Percentiles rank a stretch among this genome's conserved stretches.
Conservation (phyloP, 495 filamentous ascomycete genomes). For the Acidomyces sp. region DNA sequence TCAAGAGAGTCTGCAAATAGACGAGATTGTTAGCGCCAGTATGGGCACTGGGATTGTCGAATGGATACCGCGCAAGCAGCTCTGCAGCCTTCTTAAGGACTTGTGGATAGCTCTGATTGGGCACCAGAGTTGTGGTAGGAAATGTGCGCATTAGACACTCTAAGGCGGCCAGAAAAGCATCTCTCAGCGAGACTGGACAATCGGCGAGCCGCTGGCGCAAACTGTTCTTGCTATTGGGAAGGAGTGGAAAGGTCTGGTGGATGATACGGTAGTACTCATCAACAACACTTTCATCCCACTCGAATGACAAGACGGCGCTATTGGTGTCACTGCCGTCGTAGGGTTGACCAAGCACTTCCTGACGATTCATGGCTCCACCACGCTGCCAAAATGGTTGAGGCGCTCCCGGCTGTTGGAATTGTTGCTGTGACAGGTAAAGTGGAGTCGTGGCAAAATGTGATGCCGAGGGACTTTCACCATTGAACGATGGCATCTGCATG, state of each 20-base stretch:
- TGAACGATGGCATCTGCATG: constrained; percentile 1
- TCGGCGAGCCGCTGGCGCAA: constrained; percentile 48
- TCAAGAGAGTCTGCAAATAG: constrained; percentile 48
- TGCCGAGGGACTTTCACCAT: neutral
- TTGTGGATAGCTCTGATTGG: constrained; percentile 18
- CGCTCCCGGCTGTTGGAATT: neutral
- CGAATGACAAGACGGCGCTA: constrained; percentile 5
- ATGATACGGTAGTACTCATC: constrained; percentile 35
- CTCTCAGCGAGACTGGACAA: constrained; percentile 47
- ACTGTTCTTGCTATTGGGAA: constrained; percentile 51
- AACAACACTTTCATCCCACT: constrained; percentile 20
- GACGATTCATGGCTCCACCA: constrained; percentile 2
- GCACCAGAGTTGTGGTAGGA: constrained; percentile 32
- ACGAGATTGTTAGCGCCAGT: constrained; percentile 42
- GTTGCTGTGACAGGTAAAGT: neutral
- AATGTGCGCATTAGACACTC: constrained; percentile 47
- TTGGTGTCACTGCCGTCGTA: constrained; percentile 5
- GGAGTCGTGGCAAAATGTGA: neutral
- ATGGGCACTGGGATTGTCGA: constrained; percentile 32
- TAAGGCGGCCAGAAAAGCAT: constrained; percentile 60
- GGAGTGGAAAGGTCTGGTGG: constrained; percentile 61
- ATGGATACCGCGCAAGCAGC: constrained; percentile 42
- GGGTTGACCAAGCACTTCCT: constrained; percentile 3
- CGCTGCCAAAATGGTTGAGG: constrained; percentile 17
- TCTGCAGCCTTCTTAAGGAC: constrained; percentile 34